phyloP scores from a whole-genome alignment of 768 basidiomycete species.

The Lentinula guzmanii region DNA sequence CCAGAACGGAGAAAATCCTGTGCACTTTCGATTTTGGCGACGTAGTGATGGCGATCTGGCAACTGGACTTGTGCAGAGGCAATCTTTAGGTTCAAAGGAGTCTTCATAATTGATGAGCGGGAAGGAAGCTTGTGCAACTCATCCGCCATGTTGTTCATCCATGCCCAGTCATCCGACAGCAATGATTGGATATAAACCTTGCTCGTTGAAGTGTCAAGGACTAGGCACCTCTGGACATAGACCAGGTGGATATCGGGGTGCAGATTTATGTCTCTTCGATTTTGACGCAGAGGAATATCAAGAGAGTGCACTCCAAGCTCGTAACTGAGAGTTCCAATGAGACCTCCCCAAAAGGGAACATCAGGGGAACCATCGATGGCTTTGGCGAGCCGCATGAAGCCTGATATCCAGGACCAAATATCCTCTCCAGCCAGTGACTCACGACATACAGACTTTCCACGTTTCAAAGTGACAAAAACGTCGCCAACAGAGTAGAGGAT shows the following conservation, averaged over 20 bases:
- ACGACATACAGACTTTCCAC: slow-evolving; percentile 24
- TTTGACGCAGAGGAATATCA: slow-evolving; percentile 31
- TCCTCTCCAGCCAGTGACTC: slow-evolving; percentile 44
- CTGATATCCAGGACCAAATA: slow-evolving; percentile 70
- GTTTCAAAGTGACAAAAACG: slow-evolving; percentile 35
- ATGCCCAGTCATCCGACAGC: slow-evolving; percentile 47
- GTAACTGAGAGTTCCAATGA: slow-evolving; percentile 74
- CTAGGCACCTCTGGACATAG: slow-evolving; percentile 74
- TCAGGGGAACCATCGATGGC: slow-evolving; percentile 42
- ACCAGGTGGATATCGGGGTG: slow-evolving; percentile 73
- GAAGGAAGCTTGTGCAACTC: slow-evolving; percentile 20
- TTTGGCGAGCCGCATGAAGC: slow-evolving; percentile 55
- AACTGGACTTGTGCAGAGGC: slow-evolving; percentile 26
- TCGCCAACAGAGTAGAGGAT: slow-evolving; percentile 56
- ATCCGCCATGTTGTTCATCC: slow-evolving; percentile 43
- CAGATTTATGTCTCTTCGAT: slow-evolving; percentile 16
- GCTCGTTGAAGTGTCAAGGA: slow-evolving; percentile 50
- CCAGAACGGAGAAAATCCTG: slow-evolving; percentile 75
- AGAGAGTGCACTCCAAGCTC: slow-evolving; percentile 66
- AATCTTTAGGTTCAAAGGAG: background rate
- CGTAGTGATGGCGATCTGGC: slow-evolving; percentile 58
- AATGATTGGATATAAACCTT: slow-evolving; percentile 62
- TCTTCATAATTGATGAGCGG: background rate
- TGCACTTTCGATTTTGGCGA: slow-evolving; percentile 59
- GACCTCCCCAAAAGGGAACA: slow-evolving; percentile 80